Percentiles rank a stretch among this genome's conserved stretches.
Conservation (phyloP, 1,284 basidiomycete species). For the Pterula multifida region DNA sequence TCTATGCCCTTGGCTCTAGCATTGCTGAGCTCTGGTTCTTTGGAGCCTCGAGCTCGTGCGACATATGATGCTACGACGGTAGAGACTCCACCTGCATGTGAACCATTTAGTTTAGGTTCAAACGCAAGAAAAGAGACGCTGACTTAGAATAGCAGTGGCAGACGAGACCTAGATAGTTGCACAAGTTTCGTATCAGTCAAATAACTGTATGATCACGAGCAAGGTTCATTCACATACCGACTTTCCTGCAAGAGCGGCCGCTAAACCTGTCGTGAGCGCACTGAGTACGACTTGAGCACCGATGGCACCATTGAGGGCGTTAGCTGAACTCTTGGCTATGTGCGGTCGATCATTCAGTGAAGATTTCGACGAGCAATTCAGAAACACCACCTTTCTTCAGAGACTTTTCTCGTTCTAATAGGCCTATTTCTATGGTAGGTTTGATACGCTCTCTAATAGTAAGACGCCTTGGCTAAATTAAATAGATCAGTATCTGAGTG, state of each 20-base stretch:
- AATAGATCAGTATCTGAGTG: background rate
- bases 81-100: slow-evolving; percentile 38
- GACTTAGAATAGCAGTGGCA: slow-evolving; percentile 3
- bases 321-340: slow-evolving; percentile 28
- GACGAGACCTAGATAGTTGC: slow-evolving; percentile 5
- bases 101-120: slow-evolving; percentile 8
- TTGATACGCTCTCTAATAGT: slow-evolving; percentile 30
- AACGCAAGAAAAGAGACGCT: slow-evolving; percentile 21
- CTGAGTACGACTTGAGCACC: slow-evolving; percentile 51
- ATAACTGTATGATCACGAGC: background rate
- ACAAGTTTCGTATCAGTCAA: slow-evolving; percentile 7
- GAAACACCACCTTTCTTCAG: slow-evolving; percentile 16
- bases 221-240: slow-evolving; percentile 24
- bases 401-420: slow-evolving; percentile 26
- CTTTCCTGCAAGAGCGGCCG: slow-evolving; percentile 32
- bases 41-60: slow-evolving; percentile 51
- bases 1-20: slow-evolving; percentile 45
- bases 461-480: background rate
- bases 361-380: background rate
- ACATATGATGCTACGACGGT: slow-evolving; percentile 61
- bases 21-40: slow-evolving; percentile 52
- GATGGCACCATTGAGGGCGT: slow-evolving; percentile 40
- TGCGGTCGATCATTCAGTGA: background rate
- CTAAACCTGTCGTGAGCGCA: slow-evolving; percentile 53
- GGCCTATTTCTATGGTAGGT: slow-evolving; percentile 31